Conservation (phyloP, 2,329 filamentous ascomycete genomes). For the Penicillium occitanis region DNA sequence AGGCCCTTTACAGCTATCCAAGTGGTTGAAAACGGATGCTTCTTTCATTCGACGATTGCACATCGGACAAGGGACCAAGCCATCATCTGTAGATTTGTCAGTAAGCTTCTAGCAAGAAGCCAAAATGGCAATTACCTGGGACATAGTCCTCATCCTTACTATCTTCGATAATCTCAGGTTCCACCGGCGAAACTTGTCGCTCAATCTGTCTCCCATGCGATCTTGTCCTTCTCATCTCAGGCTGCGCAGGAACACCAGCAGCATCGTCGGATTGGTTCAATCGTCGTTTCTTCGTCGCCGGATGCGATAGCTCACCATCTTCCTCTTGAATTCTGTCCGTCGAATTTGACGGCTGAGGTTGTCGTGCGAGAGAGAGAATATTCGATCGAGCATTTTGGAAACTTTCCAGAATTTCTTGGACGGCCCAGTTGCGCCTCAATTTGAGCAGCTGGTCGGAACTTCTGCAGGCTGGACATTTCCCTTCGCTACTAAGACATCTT, state of each 20-base stretch:
- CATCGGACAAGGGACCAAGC: slow-evolving; percentile 78
- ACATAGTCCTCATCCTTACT: slow-evolving; percentile 43
- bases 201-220: slow-evolving; percentile 32
- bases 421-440: slow-evolving; percentile 76
- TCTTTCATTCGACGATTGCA: slow-evolving; percentile 79
- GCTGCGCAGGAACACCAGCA: slow-evolving; percentile 38
- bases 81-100: slow-evolving; percentile 57
- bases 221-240: slow-evolving; percentile 37
- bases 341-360: slow-evolving; percentile 51
- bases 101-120: slow-evolving; percentile 23
- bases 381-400: slow-evolving; percentile 66
- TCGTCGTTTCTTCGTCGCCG: slow-evolving; percentile 38
- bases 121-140: slow-evolving; percentile 30
- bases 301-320: slow-evolving; percentile 35
- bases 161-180: slow-evolving; percentile 40
- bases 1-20: slow-evolving; percentile 63
- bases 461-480: slow-evolving; percentile 84
- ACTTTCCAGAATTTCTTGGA: slow-evolving; percentile 79
- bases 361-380: slow-evolving; percentile 64
- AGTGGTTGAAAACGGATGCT: slow-evolving; percentile 72
- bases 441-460: slow-evolving; percentile 77
- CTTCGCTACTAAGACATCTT: slow-evolving; percentile 75
- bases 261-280: slow-evolving; percentile 36
- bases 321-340: slow-evolving; percentile 31
- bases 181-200: slow-evolving; percentile 19